Evolutionary conservation across 2,329 filamentous ascomycete species (phyloP).

Genomic region (Pseudofabraea citricarpa): DNA sequence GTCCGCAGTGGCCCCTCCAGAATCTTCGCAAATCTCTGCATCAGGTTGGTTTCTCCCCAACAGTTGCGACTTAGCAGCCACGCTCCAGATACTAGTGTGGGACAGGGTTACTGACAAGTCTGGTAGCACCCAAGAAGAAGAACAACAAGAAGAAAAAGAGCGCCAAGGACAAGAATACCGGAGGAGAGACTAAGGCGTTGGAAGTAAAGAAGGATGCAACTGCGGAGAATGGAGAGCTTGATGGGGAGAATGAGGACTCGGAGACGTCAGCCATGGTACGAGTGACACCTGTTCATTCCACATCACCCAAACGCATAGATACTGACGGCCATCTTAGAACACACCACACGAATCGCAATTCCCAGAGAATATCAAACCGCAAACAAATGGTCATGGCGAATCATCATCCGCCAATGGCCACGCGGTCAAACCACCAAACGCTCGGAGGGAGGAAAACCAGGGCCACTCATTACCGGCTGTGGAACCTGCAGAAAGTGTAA

Average conservation of each 20-base stretch:
- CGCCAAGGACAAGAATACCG: constrained; percentile 36
- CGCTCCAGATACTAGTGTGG: background rate
- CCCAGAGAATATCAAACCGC: constrained; percentile 13
- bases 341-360: constrained; percentile 22
- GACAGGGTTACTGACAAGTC: constrained; percentile 18
- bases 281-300: constrained; percentile 27
- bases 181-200: constrained; percentile 25
- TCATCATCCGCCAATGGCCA: constrained; percentile 21
- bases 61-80: background rate
- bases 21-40: constrained; percentile 22
- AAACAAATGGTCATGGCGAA: constrained; percentile 23
- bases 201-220: constrained; percentile 31
- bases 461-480: too few species aligned
- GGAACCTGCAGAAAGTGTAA: constrained; percentile 6
- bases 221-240: constrained; percentile 32
- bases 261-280: constrained; percentile 26
- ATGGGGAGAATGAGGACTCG: constrained; percentile 37
- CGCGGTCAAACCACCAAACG: constrained; percentile 8
- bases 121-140: constrained; percentile 44
- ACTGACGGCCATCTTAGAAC: constrained; percentile 22
- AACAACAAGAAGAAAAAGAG: constrained; percentile 51
- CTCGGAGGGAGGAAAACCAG: too few species aligned
- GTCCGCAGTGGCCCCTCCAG: constrained; percentile 26
- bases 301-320: constrained; percentile 9
- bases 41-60: constrained; percentile 24